Percentiles rank a stretch among this genome's conserved stretches.
phyloP scores from a whole-genome alignment of 495 filamentous ascomycete genomes.

The Eremomyces bilateralis region DNA sequence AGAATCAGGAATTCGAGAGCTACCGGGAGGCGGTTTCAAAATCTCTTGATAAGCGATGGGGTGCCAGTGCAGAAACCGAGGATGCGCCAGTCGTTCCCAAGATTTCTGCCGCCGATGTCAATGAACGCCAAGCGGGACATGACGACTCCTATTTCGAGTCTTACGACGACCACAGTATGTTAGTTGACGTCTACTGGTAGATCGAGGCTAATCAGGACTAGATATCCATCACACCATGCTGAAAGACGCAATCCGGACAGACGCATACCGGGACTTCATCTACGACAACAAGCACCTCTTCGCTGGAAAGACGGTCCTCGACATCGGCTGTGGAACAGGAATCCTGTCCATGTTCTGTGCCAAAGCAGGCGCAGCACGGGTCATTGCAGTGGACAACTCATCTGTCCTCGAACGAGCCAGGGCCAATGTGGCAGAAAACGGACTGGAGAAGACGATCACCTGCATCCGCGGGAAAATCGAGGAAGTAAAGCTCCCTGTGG shows the following conservation, averaged over 20 bases:
- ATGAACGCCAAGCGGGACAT: slow-evolving; percentile 14
- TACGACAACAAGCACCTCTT: slow-evolving; percentile 78
- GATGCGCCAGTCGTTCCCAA: too few species aligned
- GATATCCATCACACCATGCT: slow-evolving; percentile 89
- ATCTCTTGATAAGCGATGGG: slow-evolving; percentile 50
- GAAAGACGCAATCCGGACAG: slow-evolving; percentile 46
- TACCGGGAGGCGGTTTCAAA: slow-evolving; percentile 47
- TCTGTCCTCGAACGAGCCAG: slow-evolving; percentile 76
- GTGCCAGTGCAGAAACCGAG: too few species aligned
- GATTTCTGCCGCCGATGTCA: too few species aligned
- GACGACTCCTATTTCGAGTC: slow-evolving; percentile 61
- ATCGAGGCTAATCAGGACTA: too few species aligned
- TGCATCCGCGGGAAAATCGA: slow-evolving; percentile 78
- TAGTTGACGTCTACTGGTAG: too few species aligned
- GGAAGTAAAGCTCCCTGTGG: slow-evolving; percentile 58
- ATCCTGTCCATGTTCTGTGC: slow-evolving; percentile 93
- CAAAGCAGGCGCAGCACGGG: slow-evolving; percentile 68
- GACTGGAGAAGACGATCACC: slow-evolving; percentile 58
- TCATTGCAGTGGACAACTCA: slow-evolving; percentile 86
- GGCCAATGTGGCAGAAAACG: slow-evolving; percentile 67
- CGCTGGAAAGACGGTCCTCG: slow-evolving; percentile 72
- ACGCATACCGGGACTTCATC: slow-evolving; percentile 48
- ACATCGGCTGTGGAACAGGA: slow-evolving; percentile 82
- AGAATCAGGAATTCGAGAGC: slow-evolving; percentile 45
- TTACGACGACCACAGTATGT: slow-evolving; percentile 54